Conservation (phyloP, 2,329 filamentous ascomycete species). For the Fusarium nisikadoi region DNA sequence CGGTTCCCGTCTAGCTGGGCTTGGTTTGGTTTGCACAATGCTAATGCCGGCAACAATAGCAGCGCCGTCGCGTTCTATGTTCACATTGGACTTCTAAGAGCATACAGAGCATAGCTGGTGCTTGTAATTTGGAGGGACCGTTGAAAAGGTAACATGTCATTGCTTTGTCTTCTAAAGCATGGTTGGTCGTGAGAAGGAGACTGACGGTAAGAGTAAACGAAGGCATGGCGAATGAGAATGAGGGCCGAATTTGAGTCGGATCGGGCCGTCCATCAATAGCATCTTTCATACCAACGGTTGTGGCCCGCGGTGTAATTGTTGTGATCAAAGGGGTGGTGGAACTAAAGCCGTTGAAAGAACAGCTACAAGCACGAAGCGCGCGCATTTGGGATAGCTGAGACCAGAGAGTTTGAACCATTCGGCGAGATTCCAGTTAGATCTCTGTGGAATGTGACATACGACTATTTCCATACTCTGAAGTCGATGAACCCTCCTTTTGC, state of each 20-base stretch:
- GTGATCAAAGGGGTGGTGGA: slow-evolving; percentile 40
- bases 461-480: slow-evolving; percentile 53
- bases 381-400: slow-evolving; percentile 25
- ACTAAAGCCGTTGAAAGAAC: slow-evolving; percentile 37
- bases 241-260: slow-evolving; percentile 39
- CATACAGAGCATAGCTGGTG: slow-evolving; percentile 14
- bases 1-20: slow-evolving; percentile 36
- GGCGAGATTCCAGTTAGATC: slow-evolving; percentile 56
- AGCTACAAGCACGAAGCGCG: slow-evolving; percentile 30
- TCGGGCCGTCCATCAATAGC: slow-evolving; percentile 44
- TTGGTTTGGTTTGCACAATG: slow-evolving; percentile 25
- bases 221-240: slow-evolving; percentile 34
- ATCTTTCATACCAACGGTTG: slow-evolving; percentile 29
- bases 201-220: slow-evolving; percentile 37
- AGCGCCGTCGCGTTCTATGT: slow-evolving; percentile 19
- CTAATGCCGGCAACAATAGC: slow-evolving; percentile 20
- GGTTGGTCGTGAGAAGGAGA: slow-evolving; percentile 17
- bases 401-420: slow-evolving; percentile 30
- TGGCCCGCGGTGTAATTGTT: slow-evolving; percentile 30
- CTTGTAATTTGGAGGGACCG: neutral
- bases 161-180: slow-evolving; percentile 17
- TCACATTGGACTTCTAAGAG: slow-evolving; percentile 5
- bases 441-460: slow-evolving; percentile 59
- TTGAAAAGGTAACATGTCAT: slow-evolving; percentile 25
- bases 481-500: slow-evolving; percentile 28